Evolutionary conservation across 306 rosid species (phyloP).

Genomic region (Trichosanthes truncata): DNA sequence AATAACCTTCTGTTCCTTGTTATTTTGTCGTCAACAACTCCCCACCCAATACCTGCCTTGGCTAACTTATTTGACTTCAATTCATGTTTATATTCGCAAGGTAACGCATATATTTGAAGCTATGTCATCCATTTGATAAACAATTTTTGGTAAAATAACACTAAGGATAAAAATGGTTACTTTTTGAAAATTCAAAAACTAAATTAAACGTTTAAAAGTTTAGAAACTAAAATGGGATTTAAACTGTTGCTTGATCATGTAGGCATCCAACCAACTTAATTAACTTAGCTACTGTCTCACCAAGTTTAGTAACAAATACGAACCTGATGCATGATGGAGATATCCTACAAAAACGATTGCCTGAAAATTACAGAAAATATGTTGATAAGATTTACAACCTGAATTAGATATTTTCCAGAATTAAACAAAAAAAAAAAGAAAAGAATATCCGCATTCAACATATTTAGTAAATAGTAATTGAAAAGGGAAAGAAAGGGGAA

Average conservation of each 20-base stretch:
- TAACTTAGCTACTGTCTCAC: background rate
- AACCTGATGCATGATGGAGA: slow-evolving; percentile 67
- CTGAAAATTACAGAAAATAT: slow-evolving; percentile 33
- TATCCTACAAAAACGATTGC: slow-evolving; percentile 59
- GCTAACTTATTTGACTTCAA: background rate
- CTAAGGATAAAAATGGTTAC: background rate
- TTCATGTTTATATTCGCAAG: background rate
- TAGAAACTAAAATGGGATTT: background rate
- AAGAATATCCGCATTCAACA: background rate
- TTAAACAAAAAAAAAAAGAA: background rate
- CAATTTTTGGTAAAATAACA: background rate
- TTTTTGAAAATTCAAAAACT: background rate
- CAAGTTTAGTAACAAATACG: slow-evolving; percentile 25
- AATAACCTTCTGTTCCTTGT: background rate
- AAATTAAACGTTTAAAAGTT: background rate
- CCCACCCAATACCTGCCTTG: background rate
- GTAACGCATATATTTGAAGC: background rate
- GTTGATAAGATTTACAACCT: background rate
- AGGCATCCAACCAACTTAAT: background rate
- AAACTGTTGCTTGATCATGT: background rate
- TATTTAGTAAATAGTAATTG: too few relatives aligned
- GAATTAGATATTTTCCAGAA: background rate
- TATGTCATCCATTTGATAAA: background rate
- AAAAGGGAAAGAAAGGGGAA: background rate
- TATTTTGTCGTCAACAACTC: background rate